Base-by-base conservation (phyloP, 2,329 filamentous ascomycete species). In the Claviceps cyperi region DNA sequence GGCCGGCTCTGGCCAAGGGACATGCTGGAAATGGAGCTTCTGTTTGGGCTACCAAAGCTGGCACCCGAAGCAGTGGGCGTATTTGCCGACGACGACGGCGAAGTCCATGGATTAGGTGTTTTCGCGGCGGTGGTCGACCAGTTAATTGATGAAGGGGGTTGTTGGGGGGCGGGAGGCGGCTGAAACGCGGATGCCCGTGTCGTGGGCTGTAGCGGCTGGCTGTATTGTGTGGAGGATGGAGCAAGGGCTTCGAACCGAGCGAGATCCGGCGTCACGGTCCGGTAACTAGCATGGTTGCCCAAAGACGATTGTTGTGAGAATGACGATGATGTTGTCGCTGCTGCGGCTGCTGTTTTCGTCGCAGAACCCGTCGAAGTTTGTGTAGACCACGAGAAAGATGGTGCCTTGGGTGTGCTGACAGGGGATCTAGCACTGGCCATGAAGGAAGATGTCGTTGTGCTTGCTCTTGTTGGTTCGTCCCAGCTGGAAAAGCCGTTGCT, bases 361-460 rank as follows among this genome's bases (percentile, higher is more conserved):
- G 64, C 56, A 6, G 63, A 62, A 15, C 56, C 60, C 28, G 67
- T 66, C 5, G 75, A 66, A 9, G 67, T 69, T 11, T 78, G 76
- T 2, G 78, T 80, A 2, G 80, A 83, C 80, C 81, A 84, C 7
- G 80, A 74, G 61, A 84, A 84, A 4, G 74, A 67, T 0, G 73
- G 69, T 2, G 71, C 63, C n/a, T 71, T 60, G 2, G 71, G 62
- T 2, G 69, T 66, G 45, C 64, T 64, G 13, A 66, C 58, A 13
- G 63, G 57, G 2, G 66, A 65, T 48, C 59, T 64, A 13, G 59
- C 39, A 3, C 59, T 66, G 22, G 66, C 63, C 2, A 66, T 52
- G 4, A 65, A 59, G 2, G 62, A 56, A 11, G 66, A 60, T 17
- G 62, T 56, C 9, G 39, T 41, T 14, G 39, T 3, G 39, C 28